phyloP scores from a whole-genome alignment of 2,329 filamentous ascomycete species.

The Myriosclerotinia duriaeana region DNA sequence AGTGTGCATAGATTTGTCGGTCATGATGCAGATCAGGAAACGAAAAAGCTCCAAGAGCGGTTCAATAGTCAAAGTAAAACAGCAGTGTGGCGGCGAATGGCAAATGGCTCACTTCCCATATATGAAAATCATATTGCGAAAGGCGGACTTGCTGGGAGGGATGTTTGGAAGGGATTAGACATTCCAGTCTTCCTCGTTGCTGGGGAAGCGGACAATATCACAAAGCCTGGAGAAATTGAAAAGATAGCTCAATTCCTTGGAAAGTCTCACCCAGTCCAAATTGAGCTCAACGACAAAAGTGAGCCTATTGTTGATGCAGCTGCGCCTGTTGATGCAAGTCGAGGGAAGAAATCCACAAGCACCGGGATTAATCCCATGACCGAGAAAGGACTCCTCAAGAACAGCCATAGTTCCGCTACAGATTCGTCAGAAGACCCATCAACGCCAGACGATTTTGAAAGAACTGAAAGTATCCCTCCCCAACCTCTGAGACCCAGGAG shows the following conservation, averaged over 20 bases:
- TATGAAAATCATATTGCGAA: slow-evolving; percentile 53
- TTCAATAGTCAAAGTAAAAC: slow-evolving; percentile 85
- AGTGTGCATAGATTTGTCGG: slow-evolving; percentile 81
- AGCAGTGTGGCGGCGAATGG: slow-evolving; percentile 69
- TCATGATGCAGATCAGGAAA: slow-evolving; percentile 60
- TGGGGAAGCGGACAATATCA: slow-evolving; percentile 74
- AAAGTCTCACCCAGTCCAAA: slow-evolving; percentile 33
- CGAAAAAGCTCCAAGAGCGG: slow-evolving; percentile 65
- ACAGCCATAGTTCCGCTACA: slow-evolving; percentile 40
- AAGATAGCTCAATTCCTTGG: slow-evolving; percentile 57
- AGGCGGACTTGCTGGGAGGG: slow-evolving; percentile 67
- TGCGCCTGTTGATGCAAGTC: slow-evolving; percentile 47
- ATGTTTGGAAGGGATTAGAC: slow-evolving; percentile 70
- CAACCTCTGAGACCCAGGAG: slow-evolving; percentile 51
- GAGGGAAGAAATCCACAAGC: slow-evolving; percentile 31
- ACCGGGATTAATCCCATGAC: slow-evolving; percentile 44
- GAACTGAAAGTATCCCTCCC: slow-evolving; percentile 44
- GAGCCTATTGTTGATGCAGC: slow-evolving; percentile 50
- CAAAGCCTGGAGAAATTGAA: slow-evolving; percentile 67
- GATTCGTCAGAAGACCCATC: slow-evolving; percentile 48
- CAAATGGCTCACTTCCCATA: slow-evolving; percentile 65
- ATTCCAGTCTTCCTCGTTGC: slow-evolving; percentile 77
- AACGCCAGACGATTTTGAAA: slow-evolving; percentile 47
- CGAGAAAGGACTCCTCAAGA: slow-evolving; percentile 43
- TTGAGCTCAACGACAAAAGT: slow-evolving; percentile 36